phyloP scores from a whole-genome alignment of 2,329 filamentous ascomycete genomes.

The Xylariaceae sp. region DNA sequence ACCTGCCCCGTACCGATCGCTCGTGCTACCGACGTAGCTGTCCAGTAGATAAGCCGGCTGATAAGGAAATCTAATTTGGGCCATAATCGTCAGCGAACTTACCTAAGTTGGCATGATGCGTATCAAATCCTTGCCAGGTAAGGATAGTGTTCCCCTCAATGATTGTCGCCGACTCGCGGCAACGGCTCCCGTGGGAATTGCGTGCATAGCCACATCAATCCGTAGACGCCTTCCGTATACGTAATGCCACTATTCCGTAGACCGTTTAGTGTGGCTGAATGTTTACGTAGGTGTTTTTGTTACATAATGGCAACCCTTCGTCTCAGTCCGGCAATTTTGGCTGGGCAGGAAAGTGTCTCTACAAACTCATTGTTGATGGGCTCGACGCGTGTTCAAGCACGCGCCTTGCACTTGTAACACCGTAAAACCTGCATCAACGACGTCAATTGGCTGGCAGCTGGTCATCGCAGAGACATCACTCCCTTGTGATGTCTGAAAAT shows the following conservation, averaged over 20 bases:
- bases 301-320: neutral
- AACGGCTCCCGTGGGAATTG: too few relatives aligned
- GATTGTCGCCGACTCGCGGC: too few relatives aligned
- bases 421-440: neutral
- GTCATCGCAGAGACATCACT: neutral
- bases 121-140: neutral
- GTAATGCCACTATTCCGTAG: neutral
- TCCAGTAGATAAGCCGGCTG: neutral
- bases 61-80: neutral
- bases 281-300: neutral
- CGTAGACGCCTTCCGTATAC: too few relatives aligned
- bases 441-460: neutral
- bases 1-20: conserved; percentile 1
- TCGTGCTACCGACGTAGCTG: neutral
- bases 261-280: neutral
- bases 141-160: neutral
- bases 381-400: conserved; percentile 14
- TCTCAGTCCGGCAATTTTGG: neutral
- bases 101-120: neutral
- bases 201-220: too few relatives aligned
- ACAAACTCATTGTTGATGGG: neutral
- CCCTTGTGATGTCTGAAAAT: neutral
- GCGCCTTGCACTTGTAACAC: conserved; percentile 5
- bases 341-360: neutral
- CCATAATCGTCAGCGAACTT: neutral